Evolutionary conservation across 129 eudicot genomes (phyloP).

Genomic region (Lactuca saligna): DNA sequence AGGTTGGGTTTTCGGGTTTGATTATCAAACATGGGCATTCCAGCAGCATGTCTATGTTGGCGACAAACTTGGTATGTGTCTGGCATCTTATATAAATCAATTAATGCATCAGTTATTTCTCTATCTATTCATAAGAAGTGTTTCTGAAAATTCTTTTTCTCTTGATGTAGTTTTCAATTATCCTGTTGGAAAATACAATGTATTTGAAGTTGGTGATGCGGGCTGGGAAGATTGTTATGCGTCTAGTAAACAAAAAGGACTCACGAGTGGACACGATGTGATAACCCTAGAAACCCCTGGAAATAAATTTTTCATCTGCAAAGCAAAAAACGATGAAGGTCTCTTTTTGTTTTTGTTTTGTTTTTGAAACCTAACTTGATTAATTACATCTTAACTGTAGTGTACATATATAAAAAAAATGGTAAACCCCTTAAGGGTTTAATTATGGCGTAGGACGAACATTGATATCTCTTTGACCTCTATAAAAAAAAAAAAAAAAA

Average conservation of each 20-base stretch:
- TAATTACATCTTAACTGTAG: not conserved
- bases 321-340: not conserved
- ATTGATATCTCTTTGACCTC: not conserved
- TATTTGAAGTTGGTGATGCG: conserved; percentile 25
- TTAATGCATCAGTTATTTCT: not conserved
- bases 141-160: not conserved
- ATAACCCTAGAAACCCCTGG: conserved; percentile 11
- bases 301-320: not conserved
- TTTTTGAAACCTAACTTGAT: not conserved
- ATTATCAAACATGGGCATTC: conserved; percentile 33
- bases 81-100: not conserved
- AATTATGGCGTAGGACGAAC: too few species aligned
- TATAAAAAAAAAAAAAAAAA: too few species aligned
- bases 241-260: conserved; percentile 1
- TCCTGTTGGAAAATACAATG: conserved; percentile 31
- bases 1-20: conserved; percentile 23
- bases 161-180: conserved; percentile 40
- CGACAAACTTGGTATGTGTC: conserved; percentile 27
- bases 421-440: not conserved
- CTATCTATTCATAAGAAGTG: not conserved
- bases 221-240: not conserved
- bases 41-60: conserved; percentile 26
- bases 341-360: too few species aligned
- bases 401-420: too few species aligned
- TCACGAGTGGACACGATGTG: conserved; percentile 21